Evolutionary conservation across 202 grass and related monocot species (phyloP).

Genomic region (Eragrostis tef): DNA sequence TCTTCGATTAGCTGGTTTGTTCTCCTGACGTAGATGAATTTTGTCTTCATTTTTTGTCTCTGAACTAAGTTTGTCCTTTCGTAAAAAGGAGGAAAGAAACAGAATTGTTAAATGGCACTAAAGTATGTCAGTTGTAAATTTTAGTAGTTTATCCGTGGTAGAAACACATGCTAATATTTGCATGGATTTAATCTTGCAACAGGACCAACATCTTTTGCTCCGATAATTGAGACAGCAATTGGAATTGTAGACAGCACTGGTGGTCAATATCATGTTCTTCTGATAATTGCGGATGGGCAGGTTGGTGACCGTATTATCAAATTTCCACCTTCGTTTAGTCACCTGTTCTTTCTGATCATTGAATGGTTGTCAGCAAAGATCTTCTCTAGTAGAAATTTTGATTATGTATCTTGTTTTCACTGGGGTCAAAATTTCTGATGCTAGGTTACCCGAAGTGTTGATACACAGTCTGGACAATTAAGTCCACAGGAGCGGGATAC

Average conservation of each 20-base stretch:
- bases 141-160: neutral
- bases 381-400: neutral
- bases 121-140: neutral
- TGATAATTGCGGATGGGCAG: slow-evolving; percentile 99
- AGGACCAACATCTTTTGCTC: slow-evolving; percentile 98
- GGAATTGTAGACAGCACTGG: slow-evolving; percentile 89
- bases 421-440: slow-evolving; percentile 39
- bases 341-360: slow-evolving; percentile 24
- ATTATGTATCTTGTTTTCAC: slow-evolving; percentile 21
- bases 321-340: slow-evolving; percentile 15
- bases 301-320: slow-evolving; percentile 37
- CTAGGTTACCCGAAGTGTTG: slow-evolving; percentile 92
- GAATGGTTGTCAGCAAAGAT: slow-evolving; percentile 24
- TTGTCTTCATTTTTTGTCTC: slow-evolving; percentile 27
- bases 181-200: slow-evolving; percentile 46
- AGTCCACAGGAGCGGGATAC: slow-evolving; percentile 90
- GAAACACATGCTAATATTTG: slow-evolving; percentile 3
- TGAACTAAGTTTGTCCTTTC: neutral
- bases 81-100: slow-evolving; percentile 19
- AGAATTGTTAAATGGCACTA: neutral
- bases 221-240: slow-evolving; percentile 91
- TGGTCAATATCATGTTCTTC: slow-evolving; percentile 98
- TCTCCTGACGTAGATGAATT: slow-evolving; percentile 18
- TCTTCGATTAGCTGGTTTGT: slow-evolving; percentile 87
- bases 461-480: slow-evolving; percentile 85